Evolutionary conservation across 345 rosid genomes (phyloP).

Genomic region (Aethionema arabicum): DNA sequence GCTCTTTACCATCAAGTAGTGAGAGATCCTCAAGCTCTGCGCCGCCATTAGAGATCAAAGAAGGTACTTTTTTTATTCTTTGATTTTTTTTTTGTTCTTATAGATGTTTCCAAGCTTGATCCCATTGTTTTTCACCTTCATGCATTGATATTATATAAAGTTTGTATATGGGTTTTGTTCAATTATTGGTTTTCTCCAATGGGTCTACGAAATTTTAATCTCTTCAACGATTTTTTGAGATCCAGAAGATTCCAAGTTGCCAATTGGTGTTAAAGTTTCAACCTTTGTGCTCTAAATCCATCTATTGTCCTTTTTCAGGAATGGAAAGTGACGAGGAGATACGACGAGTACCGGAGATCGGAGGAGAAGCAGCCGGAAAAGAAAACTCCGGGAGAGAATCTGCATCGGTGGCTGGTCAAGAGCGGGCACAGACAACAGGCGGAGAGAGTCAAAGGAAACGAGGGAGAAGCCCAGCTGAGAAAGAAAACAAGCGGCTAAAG

Average conservation of each 20-base stretch:
- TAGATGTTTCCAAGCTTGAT: not conserved
- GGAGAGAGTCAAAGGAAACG: slow-evolving; percentile 71
- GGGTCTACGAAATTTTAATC: slow-evolving; percentile 18
- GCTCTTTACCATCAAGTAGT: slow-evolving; percentile 88
- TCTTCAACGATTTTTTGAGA: slow-evolving; percentile 29
- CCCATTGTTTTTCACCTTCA: slow-evolving; percentile 18
- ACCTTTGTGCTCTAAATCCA: not conserved
- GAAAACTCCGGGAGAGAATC: slow-evolving; percentile 47
- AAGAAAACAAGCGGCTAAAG: slow-evolving; percentile 84
- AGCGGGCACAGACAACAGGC: slow-evolving; percentile 44
- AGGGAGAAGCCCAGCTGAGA: slow-evolving; percentile 88
- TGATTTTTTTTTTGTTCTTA: not conserved
- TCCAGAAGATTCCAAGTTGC: slow-evolving; percentile 26
- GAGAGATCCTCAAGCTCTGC: slow-evolving; percentile 99
- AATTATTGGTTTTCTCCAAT: slow-evolving; percentile 25
- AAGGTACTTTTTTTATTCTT: slow-evolving; percentile 42
- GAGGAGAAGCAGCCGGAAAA: slow-evolving; percentile 57
- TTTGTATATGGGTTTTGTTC: not conserved
- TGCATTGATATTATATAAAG: slow-evolving; percentile 7
- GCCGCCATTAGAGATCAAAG: slow-evolving; percentile 77
- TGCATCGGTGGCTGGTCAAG: slow-evolving; percentile 46
- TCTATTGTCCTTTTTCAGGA: slow-evolving; percentile 40
- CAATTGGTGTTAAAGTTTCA: not conserved
- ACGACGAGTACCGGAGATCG: slow-evolving; percentile 87
- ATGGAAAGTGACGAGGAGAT: slow-evolving; percentile 98